These are phyloP conservation scores for Gnomoniopsis sp. DNA, from an alignment of 2,329 filamentous ascomycete species.

Conservation along the genomic window DNA sequence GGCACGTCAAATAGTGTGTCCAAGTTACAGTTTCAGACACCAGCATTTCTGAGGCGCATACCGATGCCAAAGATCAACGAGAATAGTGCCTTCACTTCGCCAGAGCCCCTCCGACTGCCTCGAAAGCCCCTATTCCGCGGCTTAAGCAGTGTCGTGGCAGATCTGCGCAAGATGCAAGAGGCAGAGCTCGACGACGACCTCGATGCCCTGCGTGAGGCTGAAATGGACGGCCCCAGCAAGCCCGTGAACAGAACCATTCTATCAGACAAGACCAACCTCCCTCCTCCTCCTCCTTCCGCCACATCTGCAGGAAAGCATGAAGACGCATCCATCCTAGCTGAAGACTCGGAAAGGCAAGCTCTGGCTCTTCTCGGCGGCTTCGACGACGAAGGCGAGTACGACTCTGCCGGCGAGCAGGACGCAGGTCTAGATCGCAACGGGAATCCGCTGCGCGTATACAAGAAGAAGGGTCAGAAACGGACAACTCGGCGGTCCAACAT, in stretches of 20 bases:
- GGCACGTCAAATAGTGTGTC: slow-evolving; percentile 40
- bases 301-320: slow-evolving; percentile 1
- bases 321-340: slow-evolving; percentile 36
- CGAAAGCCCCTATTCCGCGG: slow-evolving; percentile 63
- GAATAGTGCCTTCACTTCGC: slow-evolving; percentile 46
- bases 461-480: slow-evolving; percentile 82
- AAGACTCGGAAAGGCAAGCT: slow-evolving; percentile 40
- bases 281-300: background rate
- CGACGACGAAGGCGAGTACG: slow-evolving; percentile 59
- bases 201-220: slow-evolving; percentile 70
- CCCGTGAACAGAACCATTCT: slow-evolving; percentile 10
- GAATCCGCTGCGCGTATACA: slow-evolving; percentile 61
- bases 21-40: slow-evolving; percentile 63
- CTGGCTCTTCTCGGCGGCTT: slow-evolving; percentile 54
- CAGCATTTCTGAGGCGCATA: slow-evolving; percentile 62
- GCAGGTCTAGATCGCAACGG: slow-evolving; percentile 49
- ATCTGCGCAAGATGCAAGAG: slow-evolving; percentile 67
- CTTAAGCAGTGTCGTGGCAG: slow-evolving; percentile 70
- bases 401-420: slow-evolving; percentile 51
- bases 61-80: slow-evolving; percentile 54
- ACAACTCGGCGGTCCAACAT: slow-evolving; percentile 70
- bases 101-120: slow-evolving; percentile 50
- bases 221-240: slow-evolving; percentile 40
- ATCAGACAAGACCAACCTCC: background rate
- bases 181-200: slow-evolving; percentile 69